Base-by-base conservation (phyloP, 345 rosid genomes). In the Toxicodendron radicans region DNA sequence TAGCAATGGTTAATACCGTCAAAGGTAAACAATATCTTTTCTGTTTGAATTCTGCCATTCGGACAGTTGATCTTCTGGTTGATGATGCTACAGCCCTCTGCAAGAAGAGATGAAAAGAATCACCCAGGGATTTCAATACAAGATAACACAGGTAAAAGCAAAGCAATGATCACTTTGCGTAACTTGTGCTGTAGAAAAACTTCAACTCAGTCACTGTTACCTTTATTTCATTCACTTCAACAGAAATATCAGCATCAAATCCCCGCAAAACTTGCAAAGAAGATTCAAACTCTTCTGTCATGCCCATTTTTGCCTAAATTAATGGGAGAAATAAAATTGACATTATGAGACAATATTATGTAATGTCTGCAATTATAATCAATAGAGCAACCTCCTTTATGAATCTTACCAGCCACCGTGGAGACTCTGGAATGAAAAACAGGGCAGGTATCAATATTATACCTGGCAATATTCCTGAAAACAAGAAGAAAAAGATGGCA, bases 191-290 rank as follows among this genome's bases (percentile, higher is more conserved):
- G 2, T 23, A 65, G 38, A 20, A 76, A 43, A 59, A 63, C 45
- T 21, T 65, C 35, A 61, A 63, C 60, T 35, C 49, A 10, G 52
- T 23, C 58, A 54, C n/a, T n/a, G 13, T 79, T 83, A 95, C 99
- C 98, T 95, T 95, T 81, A 95, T 93, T 75, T 93, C 99, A 85
- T 93, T 90, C 73, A 95, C 97, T 83, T 95, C 99, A 80, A 86
- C 9, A 7, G 99, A 87, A 67, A 95, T 95, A 84, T 95, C 98
- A 65, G 97, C 78, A 73, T 95, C 99, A 79, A 95, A 95, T 59
- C 99, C 99, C 62, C 99, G 77, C 58, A 92, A 92, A 82, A 95
- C 99, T 95, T 95, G 99, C 88, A 94, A 79, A 65, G 98, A 95
- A 59, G 97, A 75, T 84, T 95, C 99, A 78, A 95, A 95, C 53